phyloP scores from a whole-genome alignment of 441 rosid species.

The Dalechampia spathulata region DNA sequence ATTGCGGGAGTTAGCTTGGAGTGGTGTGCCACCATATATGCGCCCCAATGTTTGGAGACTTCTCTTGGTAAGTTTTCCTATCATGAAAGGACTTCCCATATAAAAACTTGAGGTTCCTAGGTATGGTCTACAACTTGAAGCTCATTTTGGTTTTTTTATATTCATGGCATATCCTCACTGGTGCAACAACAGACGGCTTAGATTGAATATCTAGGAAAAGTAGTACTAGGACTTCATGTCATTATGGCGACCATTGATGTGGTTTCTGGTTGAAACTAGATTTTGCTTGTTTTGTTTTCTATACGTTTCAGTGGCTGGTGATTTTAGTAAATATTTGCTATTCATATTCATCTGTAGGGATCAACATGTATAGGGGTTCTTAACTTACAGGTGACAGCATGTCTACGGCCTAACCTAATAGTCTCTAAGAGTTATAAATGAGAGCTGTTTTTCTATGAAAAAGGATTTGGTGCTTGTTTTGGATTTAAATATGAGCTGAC shows the following conservation, averaged over 20 bases:
- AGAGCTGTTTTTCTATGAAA: background rate
- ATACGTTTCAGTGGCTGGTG: too few species aligned
- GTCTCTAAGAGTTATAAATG: conserved; percentile 1
- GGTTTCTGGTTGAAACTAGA: background rate
- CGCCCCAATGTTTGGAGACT: conserved; percentile 93
- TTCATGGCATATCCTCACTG: background rate
- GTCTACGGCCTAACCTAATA: conserved; percentile 3
- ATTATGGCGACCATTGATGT: background rate
- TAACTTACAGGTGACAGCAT: too few species aligned
- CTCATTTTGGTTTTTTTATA: conserved; percentile 1
- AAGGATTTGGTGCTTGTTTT: conserved; percentile 22
- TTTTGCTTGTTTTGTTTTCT: background rate
- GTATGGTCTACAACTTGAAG: background rate
- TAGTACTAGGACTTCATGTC: background rate
- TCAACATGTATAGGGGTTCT: background rate
- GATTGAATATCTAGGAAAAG: background rate
- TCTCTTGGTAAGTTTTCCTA: conserved; percentile 66
- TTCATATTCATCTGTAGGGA: background rate
- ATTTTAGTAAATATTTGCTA: too few species aligned
- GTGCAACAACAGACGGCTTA: background rate
- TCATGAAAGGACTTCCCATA: background rate
- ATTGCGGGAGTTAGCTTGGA: conserved; percentile 94
- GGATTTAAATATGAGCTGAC: conserved; percentile 75
- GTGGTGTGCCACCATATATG: conserved; percentile 95
- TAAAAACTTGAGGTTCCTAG: background rate